Evolutionary conservation across 768 basidiomycete genomes (phyloP).

Genomic region (Xerocomellus chrysenteron): DNA sequence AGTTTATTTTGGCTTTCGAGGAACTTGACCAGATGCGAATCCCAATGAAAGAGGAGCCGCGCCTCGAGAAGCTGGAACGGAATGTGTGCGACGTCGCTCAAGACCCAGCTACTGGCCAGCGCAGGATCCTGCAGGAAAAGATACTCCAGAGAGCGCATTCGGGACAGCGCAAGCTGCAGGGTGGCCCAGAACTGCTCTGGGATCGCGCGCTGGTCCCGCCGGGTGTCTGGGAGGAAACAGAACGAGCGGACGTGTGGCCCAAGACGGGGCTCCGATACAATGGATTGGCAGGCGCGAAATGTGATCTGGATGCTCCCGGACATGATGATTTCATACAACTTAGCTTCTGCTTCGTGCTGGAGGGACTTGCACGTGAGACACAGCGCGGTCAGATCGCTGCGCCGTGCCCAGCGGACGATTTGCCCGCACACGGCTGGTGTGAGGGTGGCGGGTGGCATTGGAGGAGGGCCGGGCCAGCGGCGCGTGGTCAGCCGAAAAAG

Average conservation of each 20-base stretch:
- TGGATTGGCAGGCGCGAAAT: conserved; percentile 39
- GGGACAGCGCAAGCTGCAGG: conserved; percentile 42
- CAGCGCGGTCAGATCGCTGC: conserved; percentile 42
- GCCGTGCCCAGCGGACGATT: conserved; percentile 38
- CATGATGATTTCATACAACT: conserved; percentile 43
- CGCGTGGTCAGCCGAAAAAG: conserved; percentile 1
- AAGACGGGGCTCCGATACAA: conserved; percentile 36
- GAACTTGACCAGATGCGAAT: conserved; percentile 45
- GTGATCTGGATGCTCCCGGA: conserved; percentile 38
- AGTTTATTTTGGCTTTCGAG: conserved; percentile 47
- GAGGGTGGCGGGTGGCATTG: conserved; percentile 25
- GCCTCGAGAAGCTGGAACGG: conserved; percentile 51
- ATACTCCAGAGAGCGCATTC: conserved; percentile 44
- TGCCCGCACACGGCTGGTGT: conserved; percentile 44
- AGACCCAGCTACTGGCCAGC: conserved; percentile 44
- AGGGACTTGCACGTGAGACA: conserved; percentile 47
- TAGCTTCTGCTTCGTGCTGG: conserved; percentile 46
- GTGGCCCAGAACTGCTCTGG: conserved; percentile 43
- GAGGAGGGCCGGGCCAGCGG: not conserved
- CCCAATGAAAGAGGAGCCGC: conserved; percentile 51
- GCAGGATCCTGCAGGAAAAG: conserved; percentile 44
- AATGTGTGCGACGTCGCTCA: conserved; percentile 38
- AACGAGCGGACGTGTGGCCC: conserved; percentile 45
- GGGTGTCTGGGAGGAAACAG: conserved; percentile 38
- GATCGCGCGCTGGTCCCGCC: conserved; percentile 24